Percentiles rank a stretch among this genome's conserved stretches.
phyloP scores from a whole-genome alignment of 768 basidiomycete species.

The Saitozyma sp. region DNA sequence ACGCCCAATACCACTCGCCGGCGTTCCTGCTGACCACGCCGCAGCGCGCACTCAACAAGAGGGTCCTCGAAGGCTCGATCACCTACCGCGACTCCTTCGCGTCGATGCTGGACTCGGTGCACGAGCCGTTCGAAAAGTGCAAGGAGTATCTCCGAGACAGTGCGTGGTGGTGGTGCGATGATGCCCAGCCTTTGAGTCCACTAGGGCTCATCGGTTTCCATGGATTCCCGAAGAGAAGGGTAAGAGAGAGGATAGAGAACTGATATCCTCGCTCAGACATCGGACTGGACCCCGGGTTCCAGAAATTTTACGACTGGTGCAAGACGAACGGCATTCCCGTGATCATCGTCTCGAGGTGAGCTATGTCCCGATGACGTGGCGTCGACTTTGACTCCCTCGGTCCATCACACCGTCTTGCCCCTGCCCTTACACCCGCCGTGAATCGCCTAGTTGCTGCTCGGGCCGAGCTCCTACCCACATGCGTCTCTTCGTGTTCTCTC shows the following conservation, averaged over 20 bases:
- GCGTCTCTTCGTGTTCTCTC: too few relatives aligned
- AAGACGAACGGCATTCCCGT: slow-evolving; percentile 76
- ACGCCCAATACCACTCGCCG: neutral
- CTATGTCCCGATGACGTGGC: neutral
- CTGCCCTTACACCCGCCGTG: neutral
- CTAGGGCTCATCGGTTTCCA: too few relatives aligned
- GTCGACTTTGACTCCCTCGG: too few relatives aligned
- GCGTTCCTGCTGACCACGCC: slow-evolving; percentile 10
- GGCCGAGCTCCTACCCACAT: neutral
- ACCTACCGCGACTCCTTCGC: slow-evolving; percentile 86
- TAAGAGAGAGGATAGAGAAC: too few relatives aligned
- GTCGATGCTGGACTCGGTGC: slow-evolving; percentile 78
- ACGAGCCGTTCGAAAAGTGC: slow-evolving; percentile 79
- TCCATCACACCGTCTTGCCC: neutral
- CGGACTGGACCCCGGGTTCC: slow-evolving; percentile 82
- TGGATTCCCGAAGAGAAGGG: too few relatives aligned
- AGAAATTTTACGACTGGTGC: slow-evolving; percentile 81
- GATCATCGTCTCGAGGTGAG: slow-evolving; percentile 86
- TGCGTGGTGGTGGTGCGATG: slow-evolving; percentile 50
- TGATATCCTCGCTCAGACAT: slow-evolving; percentile 61
- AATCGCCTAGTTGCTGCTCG: slow-evolving; percentile 9
- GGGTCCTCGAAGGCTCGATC: slow-evolving; percentile 65
- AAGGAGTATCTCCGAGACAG: slow-evolving; percentile 71
- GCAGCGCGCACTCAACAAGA: slow-evolving; percentile 66
- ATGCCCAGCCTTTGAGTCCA: neutral